These are phyloP conservation scores for Uronychia binucleata DNA, from an alignment of 73 alveolate species.

Conservation along the genomic window DNA sequence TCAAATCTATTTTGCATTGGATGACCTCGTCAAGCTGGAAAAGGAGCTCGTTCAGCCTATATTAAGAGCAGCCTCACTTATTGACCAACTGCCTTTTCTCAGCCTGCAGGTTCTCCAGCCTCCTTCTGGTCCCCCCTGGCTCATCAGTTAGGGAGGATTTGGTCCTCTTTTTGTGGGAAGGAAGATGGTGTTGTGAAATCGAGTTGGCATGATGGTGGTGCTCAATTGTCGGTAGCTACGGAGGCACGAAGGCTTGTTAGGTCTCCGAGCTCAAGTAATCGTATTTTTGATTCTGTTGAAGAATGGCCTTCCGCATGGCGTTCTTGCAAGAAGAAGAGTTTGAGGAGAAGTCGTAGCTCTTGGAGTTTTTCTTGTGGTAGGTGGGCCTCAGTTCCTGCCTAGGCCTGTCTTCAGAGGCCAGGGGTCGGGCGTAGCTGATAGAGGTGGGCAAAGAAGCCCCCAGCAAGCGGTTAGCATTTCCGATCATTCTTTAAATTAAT, in stretches of 20 bases:
- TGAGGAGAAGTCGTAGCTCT: background rate
- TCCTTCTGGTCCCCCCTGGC: background rate
- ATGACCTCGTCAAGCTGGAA: background rate
- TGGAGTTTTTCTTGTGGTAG: background rate
- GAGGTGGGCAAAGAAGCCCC: background rate
- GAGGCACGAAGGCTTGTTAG: too few species aligned
- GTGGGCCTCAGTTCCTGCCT: background rate
- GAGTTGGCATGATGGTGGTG: too few species aligned
- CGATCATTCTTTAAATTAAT: background rate
- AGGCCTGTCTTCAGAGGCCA: background rate
- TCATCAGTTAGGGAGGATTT: background rate
- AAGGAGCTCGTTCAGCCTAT: background rate
- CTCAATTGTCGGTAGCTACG: too few species aligned
- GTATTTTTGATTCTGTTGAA: too few species aligned
- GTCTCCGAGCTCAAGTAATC: too few species aligned
- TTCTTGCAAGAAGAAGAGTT: background rate
- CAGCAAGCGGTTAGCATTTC: background rate
- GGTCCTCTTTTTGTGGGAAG: background rate
- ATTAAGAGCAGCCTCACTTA: background rate
- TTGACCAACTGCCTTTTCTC: background rate
- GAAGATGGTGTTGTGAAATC: too few species aligned
- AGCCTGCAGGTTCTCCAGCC: background rate
- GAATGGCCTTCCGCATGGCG: background rate
- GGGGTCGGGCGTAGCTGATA: background rate
- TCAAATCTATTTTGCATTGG: background rate